Conservation (phyloP, 768 basidiomycete genomes). For the Tulasnella sp. region DNA sequence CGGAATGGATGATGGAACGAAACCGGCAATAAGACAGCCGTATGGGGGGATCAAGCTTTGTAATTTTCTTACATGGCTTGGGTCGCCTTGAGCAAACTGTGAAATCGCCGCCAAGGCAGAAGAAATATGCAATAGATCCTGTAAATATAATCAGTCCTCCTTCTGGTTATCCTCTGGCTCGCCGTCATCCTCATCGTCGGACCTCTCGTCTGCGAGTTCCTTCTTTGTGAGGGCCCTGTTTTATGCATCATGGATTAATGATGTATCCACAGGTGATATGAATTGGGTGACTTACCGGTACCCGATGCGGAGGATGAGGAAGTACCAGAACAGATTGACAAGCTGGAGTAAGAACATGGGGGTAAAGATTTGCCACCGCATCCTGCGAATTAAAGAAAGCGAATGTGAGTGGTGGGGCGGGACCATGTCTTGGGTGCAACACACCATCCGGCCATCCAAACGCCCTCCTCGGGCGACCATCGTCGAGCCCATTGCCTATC, state of each 20-base stretch:
- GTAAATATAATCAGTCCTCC: conserved; percentile 5
- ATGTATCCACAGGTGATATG: conserved; percentile 11
- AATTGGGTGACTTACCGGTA: conserved; percentile 41
- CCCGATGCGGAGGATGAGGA: conserved; percentile 67
- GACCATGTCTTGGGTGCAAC: neutral
- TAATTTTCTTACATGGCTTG: no score
- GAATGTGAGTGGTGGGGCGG: no score
- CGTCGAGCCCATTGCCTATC: neutral
- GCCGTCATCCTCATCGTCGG: conserved; percentile 47
- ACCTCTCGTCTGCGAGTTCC: conserved; percentile 58
- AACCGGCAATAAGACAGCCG: no score
- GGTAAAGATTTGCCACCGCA: conserved; percentile 68
- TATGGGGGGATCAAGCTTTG: no score
- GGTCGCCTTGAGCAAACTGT: no score
- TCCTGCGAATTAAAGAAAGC: conserved; percentile 29
- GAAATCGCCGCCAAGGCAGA: no score
- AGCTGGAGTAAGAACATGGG: conserved; percentile 67
- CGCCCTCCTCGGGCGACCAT: conserved; percentile 5
- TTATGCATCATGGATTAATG: neutral
- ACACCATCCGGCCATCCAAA: conserved; percentile 4
- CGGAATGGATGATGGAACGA: no score
- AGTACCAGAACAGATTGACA: conserved; percentile 92
- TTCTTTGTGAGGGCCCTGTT: conserved; percentile 43
- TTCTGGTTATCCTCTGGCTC: conserved; percentile 15
- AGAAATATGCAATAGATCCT: no score